Base-by-base conservation (phyloP, 257 asterid genomes). In the Solanum chilense region DNA sequence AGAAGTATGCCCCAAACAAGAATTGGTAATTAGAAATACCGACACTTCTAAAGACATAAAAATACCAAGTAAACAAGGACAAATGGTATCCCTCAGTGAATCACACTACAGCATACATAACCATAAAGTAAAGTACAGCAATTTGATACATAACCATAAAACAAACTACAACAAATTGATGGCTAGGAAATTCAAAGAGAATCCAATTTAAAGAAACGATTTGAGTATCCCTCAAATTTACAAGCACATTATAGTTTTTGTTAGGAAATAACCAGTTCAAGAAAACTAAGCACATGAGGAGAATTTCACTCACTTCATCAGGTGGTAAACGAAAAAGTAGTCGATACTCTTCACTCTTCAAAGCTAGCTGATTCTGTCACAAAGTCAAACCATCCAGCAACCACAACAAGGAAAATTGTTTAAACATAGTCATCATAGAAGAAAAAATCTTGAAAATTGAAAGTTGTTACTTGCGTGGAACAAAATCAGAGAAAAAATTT, bases 291-390 rank as follows among this genome's bases (percentile, higher is more conserved):
- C 18, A 83, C n/a, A 86, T 74, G 21, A 66, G 73, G 5, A 69
- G 49, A 80, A 73, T 85, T 84, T 86, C 83, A 88, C 97, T 93
- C 89, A 97, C 99, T 94, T 97, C 99, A 70, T 96, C 97, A 66
- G 90, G 91, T 82, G 98, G 99, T 88, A 97, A 98, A 77, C 94
- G 98, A 88, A 97, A 97, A 87, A 97, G 92, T 86, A 95, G 98
- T 87, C 99, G 93, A 82, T 96, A 97, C 89, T 97, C 99, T 95
- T 97, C 98, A 89, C 93, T 95, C 92, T 89, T 96, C 86, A 97
- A 88, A 88, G 89, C 86, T 29, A 64, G 86, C 71, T 89, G 97
- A 90, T 89, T 88, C 99, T 97, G 97, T 31, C 85, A 87, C 66
- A 88, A 86, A 85, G 52, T 70, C 29, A n/a, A 64, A 10, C 64